Conservation (phyloP, 805 yeast species). For the Candida hispaniensis region DNA sequence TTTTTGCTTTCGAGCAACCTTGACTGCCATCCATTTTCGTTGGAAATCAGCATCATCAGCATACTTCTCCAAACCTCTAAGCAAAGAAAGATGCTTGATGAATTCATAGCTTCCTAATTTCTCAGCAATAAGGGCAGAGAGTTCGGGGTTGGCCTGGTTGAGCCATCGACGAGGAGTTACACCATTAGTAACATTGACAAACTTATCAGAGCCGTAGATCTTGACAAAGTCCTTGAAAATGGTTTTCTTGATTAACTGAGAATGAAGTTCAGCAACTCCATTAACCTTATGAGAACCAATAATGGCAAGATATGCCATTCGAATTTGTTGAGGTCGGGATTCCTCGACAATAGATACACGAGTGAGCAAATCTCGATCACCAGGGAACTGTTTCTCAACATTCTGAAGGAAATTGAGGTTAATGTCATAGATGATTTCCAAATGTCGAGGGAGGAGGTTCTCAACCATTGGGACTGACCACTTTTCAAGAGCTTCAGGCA, state of each 20-base stretch:
- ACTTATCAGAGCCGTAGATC: slow-evolving; percentile 70
- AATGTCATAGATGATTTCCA: slow-evolving; percentile 81
- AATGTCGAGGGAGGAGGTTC: slow-evolving; percentile 75
- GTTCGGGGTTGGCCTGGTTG: slow-evolving; percentile 79
- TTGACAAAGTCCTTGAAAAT: slow-evolving; percentile 83
- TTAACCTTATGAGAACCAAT: slow-evolving; percentile 88
- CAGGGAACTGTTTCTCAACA: slow-evolving; percentile 69
- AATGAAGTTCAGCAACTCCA: slow-evolving; percentile 93
- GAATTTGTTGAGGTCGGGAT: slow-evolving; percentile 63
- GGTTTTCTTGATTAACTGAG: slow-evolving; percentile 80
- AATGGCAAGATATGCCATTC: slow-evolving; percentile 88
- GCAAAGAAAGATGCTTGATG: slow-evolving; percentile 53
- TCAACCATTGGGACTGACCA: slow-evolving; percentile 85
- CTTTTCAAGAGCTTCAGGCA: slow-evolving; percentile 90
- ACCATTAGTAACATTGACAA: slow-evolving; percentile 89
- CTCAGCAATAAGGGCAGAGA: slow-evolving; percentile 61
- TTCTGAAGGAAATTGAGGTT: slow-evolving; percentile 65
- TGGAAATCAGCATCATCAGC: slow-evolving; percentile 62
- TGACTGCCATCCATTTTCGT: slow-evolving; percentile 58
- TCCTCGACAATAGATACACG: slow-evolving; percentile 84
- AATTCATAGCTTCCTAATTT: slow-evolving; percentile 52
- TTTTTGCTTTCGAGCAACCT: slow-evolving; percentile 54
- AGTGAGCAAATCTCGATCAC: slow-evolving; percentile 50
- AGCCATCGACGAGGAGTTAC: slow-evolving; percentile 96
- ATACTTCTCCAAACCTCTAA: slow-evolving; percentile 56